Conservation (phyloP, 129 eudicot species). For the Arctium minus region DNA sequence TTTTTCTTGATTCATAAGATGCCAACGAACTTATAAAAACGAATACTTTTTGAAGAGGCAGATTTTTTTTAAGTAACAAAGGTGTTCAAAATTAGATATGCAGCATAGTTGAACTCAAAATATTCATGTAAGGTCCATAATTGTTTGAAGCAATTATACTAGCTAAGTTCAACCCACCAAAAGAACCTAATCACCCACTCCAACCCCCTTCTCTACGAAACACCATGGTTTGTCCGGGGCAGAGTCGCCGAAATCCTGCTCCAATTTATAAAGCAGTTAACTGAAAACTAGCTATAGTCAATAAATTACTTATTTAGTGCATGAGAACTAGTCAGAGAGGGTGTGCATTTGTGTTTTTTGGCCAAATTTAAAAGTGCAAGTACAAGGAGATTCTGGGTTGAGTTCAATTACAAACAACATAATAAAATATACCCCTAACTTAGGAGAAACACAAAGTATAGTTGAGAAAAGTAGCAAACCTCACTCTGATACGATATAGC, state of each 20-base stretch:
- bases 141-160: background rate
- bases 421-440: constrained; percentile 15
- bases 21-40: background rate
- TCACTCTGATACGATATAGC: constrained; percentile 88
- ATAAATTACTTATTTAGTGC: background rate
- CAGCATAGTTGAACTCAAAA: background rate
- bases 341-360: no score
- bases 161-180: background rate
- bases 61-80: background rate
- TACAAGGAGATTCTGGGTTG: background rate
- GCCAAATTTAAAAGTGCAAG: no score
- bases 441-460: background rate
- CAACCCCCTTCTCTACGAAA: background rate
- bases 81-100: background rate
- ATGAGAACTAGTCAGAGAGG: background rate
- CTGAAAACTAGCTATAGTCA: background rate
- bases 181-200: background rate
- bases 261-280: background rate
- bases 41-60: background rate
- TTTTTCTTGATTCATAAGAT: constrained; percentile 7
- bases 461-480: constrained; percentile 33
- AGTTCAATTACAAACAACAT: background rate
- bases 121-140: background rate
- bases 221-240: background rate
- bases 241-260: background rate